Base-by-base conservation (phyloP, 768 basidiomycete species). In the Amanita pseudoporphyria region DNA sequence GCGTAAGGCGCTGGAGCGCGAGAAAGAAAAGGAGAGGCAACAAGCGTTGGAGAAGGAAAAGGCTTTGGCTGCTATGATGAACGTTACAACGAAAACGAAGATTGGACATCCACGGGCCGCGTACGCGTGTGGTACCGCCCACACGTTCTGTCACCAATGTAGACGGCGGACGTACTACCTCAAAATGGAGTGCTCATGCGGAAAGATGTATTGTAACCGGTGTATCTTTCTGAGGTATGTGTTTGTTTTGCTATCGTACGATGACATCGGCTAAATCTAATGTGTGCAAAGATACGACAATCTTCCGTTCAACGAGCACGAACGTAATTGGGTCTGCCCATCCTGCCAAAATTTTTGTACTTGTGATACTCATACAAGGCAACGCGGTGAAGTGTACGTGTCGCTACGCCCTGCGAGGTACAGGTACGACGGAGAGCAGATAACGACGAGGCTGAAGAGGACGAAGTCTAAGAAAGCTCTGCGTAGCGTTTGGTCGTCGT, bases 301-400 rank as follows among this genome's bases (percentile, higher is more conserved):
- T 3, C 26, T 56, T 24, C 44, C 47, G 6, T 64, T 62, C 44
- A 51, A 60, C 32, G 45, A 55, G 18, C 37, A 52, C 0, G 26
- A 47, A 7, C 16, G 51, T 22, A 46, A 55, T 14, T 72, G 71
- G 45, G 48, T 55, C 19, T 81, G 79, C 54, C 79, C 79, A 0
- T 54, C 21, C 12, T 81, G 78, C 55, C 55, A 58, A 3, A 55
- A 62, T 9, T 69, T 53, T 9, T 81, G 79, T 60, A 76, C 72
- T 39, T 81, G 79, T 57, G 71, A 73, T 9, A 0, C 5, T 0
- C 79, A 78, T 54, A 64, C 70, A 13, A 53, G 59, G 22, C 67
- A 54, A 51, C 68, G 78, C 5, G 76, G 77, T 5, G 78, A 76
- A 45, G 54, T 58, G 9, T 78, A 76, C 51, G 49, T 76, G 9